Conservation (phyloP, 208 protist species). For the Acanthamoeba healyi region DNA sequence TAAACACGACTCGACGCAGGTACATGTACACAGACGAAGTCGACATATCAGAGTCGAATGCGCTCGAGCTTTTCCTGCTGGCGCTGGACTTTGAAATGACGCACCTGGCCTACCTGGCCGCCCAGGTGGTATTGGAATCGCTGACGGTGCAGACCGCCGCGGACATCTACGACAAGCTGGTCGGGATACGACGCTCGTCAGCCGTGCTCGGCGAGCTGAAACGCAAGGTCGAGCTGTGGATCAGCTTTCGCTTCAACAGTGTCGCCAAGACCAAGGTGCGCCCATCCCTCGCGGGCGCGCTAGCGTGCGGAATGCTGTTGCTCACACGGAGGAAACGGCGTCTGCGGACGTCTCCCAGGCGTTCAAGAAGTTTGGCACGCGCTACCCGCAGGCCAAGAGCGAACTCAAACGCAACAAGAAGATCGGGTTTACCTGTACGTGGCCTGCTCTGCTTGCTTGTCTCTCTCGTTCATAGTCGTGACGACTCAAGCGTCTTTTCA, state of each 20-base stretch:
- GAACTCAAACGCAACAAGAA: not conserved
- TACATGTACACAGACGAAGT: not conserved
- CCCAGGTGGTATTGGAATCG: not conserved
- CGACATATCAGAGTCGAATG: not conserved
- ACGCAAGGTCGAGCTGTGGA: not conserved
- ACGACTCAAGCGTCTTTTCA: no score
- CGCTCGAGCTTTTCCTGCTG: not conserved
- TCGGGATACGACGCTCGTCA: not conserved
- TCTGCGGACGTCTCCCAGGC: not conserved
- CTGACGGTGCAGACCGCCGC: not conserved
- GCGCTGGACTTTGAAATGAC: not conserved
- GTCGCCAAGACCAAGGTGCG: slow-evolving; percentile 2
- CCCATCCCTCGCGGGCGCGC: not conserved
- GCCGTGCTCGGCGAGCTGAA: not conserved
- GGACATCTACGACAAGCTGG: not conserved
- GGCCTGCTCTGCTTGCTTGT: not conserved
- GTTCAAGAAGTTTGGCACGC: not conserved
- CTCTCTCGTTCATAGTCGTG: no score
- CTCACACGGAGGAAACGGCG: no score
- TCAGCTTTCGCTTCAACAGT: not conserved
- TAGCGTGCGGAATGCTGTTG: no score
- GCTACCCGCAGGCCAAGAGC: not conserved
- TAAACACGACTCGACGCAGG: no score
- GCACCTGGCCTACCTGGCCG: not conserved
- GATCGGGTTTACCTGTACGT: not conserved